Base-by-base conservation (phyloP, 257 asterid genomes). In the Nicotiana undulata region DNA sequence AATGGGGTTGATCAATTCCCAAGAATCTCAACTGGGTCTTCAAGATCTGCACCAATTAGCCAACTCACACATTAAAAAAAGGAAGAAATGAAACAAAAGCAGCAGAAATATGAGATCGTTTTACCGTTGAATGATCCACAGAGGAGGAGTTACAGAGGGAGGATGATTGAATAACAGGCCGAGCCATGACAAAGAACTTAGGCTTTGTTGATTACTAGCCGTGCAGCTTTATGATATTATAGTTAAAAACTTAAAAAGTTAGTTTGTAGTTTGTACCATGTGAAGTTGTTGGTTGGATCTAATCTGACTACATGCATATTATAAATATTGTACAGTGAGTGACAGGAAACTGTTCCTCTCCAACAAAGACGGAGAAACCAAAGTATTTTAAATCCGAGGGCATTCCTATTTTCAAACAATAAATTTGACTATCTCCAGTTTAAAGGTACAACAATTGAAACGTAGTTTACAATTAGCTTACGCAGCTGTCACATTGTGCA, bases 1-100 rank as follows among this genome's bases (percentile, higher is more conserved):
- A 81, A 9, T 79, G 89, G 85, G 85, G 79, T 83, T 85, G 91
- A 77, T 87, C 93, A 82, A 83, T 80, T 84, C 83, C 87, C 84
- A 67, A 68, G 26, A 82, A 63, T 22, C 85, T 82, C 85, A 83
- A 77, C 34, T 85, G 87, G 89, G 83, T 37, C 60, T 89, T 81
- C 81, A 70, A 81, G 68, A 87, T 79, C 90, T 87, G 83, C 88
- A 63, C 77, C 60, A 83, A 17, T 59, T 76, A 28, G 3, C 13
- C 76, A 66, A 20, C 8, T 24, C 75, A 77, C 29, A 52, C 40
- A 67, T 22, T 17, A 58, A 66, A 6, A 6, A 6, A 34, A 31
- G 12, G 29, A 61, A 37, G 67, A 37, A 75, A 44, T 11, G 58
- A 15, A 9, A 78, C 22, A 29, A 15, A 13, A 80, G 29, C 67